phyloP scores from a whole-genome alignment of 495 filamentous ascomycete genomes.

The Apodospora peruviana region DNA sequence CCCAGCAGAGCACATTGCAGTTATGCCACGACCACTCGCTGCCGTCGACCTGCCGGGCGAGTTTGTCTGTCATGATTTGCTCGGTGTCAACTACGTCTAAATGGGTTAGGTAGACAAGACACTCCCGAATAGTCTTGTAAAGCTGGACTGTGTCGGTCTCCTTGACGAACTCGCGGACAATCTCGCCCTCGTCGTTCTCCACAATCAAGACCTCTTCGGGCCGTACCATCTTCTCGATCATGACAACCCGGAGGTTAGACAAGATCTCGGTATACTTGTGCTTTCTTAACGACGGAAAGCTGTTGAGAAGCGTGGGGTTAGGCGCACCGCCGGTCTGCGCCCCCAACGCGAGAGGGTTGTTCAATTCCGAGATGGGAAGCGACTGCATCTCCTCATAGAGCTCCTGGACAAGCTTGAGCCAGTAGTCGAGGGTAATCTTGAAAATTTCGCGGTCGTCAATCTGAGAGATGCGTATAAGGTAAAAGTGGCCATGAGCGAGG shows the following conservation, averaged over 20 bases:
- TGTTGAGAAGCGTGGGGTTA: constrained; percentile 72
- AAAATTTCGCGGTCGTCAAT: constrained; percentile 99
- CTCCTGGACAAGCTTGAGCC: constrained; percentile 97
- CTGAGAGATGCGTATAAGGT: constrained; percentile 94
- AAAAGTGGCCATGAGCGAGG: constrained; percentile 92
- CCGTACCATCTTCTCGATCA: constrained; percentile 99
- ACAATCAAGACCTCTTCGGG: constrained; percentile 99
- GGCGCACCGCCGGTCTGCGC: constrained; percentile 71
- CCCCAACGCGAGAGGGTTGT: constrained; percentile 69
- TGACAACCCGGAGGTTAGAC: constrained; percentile 88
- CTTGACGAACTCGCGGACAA: constrained; percentile 98
- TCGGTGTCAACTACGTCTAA: constrained; percentile 96
- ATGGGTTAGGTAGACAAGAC: constrained; percentile 95
- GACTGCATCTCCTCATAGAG: constrained; percentile 98
- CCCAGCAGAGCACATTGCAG: constrained; percentile 99
- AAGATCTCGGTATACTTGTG: constrained; percentile 95
- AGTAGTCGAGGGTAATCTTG: constrained; percentile 98
- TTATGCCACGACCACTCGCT: constrained; percentile 98
- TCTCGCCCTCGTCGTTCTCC: constrained; percentile 98
- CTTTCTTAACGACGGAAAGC: constrained; percentile 89
- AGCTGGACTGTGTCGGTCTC: constrained; percentile 98
- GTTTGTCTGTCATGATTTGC: constrained; percentile 97
- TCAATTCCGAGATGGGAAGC: constrained; percentile 84
- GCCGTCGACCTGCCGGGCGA: constrained; percentile 89
- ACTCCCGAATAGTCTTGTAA: constrained; percentile 98